Evolutionary conservation across 2,329 filamentous ascomycete genomes (phyloP).

Genomic region (Paraconiothyrium brasiliense): DNA sequence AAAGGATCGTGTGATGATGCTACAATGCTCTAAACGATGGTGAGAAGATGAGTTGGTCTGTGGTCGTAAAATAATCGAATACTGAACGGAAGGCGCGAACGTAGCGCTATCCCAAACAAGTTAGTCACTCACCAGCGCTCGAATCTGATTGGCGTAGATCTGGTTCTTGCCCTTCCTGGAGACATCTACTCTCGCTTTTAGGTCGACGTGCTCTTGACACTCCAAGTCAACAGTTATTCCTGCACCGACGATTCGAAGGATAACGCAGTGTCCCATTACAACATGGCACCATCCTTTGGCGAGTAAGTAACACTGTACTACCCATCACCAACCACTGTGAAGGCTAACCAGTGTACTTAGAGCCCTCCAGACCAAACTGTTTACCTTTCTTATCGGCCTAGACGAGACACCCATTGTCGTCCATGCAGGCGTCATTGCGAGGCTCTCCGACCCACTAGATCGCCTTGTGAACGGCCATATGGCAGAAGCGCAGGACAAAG

Average conservation of each 20-base stretch:
- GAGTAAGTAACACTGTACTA: neutral
- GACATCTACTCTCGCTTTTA: neutral
- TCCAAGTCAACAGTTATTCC: neutral
- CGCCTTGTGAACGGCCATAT: neutral
- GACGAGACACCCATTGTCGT: neutral
- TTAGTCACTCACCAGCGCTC: neutral
- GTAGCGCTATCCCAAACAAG: neutral
- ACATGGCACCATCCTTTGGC: neutral
- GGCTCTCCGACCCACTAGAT: neutral
- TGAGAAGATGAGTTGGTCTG: neutral
- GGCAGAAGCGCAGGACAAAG: neutral
- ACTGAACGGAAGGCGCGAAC: neutral
- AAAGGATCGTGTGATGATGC: neutral
- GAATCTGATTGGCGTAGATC: neutral
- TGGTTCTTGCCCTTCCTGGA: neutral
- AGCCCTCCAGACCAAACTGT: neutral
- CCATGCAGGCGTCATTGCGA: neutral
- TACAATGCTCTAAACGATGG: neutral
- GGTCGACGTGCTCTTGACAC: neutral
- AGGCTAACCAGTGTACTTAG: neutral
- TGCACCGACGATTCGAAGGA: neutral
- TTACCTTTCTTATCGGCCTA: neutral
- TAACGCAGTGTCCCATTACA: neutral
- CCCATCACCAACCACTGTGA: neutral
- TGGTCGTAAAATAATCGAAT: neutral